Evolutionary conservation across 768 basidiomycete species (phyloP).

Genomic region (Steccherinum ochraceum): DNA sequence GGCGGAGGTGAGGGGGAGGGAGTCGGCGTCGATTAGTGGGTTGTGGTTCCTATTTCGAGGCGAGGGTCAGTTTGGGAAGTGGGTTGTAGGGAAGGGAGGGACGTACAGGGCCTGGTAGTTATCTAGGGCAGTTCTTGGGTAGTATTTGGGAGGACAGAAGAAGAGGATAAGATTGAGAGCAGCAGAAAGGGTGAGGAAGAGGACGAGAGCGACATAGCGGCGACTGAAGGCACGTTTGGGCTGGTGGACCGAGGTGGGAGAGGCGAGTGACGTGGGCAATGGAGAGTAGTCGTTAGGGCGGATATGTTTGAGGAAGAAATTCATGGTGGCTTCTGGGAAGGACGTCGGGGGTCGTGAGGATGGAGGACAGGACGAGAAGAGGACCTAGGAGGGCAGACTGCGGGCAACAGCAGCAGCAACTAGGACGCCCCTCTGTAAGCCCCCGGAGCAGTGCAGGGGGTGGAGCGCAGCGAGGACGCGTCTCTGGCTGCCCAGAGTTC

Average conservation of each 20-base stretch:
- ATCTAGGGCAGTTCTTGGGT: background rate
- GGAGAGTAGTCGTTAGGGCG: background rate
- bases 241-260: background rate
- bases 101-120: background rate
- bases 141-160: background rate
- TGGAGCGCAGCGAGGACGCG: too few relatives aligned
- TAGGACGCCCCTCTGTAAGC: too few relatives aligned
- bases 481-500: too few relatives aligned
- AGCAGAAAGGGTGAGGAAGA: background rate
- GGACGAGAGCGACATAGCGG: background rate
- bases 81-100: background rate
- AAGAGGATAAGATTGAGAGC: background rate
- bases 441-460: background rate
- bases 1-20: background rate
- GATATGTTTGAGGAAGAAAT: background rate
- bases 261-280: background rate
- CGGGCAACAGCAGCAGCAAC: background rate
- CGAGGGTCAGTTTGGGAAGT: background rate
- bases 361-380: background rate
- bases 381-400: background rate
- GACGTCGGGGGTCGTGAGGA: background rate
- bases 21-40: background rate
- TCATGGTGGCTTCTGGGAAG: background rate
- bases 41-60: background rate
- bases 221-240: background rate